Percentiles rank a stretch among this genome's conserved stretches.
These are phyloP conservation scores for Bruguiera parviflora DNA, from an alignment of 345 rosid genomes.

Conservation along the genomic window DNA sequence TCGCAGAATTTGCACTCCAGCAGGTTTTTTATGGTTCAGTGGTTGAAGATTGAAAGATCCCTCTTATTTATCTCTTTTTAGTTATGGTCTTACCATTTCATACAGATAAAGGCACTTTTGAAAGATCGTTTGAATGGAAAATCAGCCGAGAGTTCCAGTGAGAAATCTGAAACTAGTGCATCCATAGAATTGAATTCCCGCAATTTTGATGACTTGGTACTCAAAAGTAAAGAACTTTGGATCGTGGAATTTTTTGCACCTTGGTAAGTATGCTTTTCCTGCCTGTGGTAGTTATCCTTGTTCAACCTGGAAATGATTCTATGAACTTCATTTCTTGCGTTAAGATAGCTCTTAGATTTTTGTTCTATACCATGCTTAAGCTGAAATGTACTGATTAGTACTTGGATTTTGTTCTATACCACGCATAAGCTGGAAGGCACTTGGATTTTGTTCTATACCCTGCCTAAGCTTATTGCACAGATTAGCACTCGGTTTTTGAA, in stretches of 20 bases:
- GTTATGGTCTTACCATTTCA: conserved; percentile 8
- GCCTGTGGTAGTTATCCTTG: conserved; percentile 1
- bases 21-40: conserved; percentile 49
- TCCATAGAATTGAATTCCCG: conserved; percentile 69
- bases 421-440: background rate
- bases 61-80: background rate
- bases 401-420: background rate
- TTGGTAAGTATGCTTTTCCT: conserved; percentile 48
- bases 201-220: conserved; percentile 83
- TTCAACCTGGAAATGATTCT: background rate
- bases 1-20: conserved; percentile 60
- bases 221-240: conserved; percentile 91
- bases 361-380: background rate
- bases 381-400: too few relatives aligned
- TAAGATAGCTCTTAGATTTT: too few relatives aligned
- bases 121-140: conserved; percentile 83
- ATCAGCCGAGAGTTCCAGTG: conserved; percentile 71
- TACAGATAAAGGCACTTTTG: conserved; percentile 70
- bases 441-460: background rate
- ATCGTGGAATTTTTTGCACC: conserved; percentile 95
- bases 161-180: conserved; percentile 69
- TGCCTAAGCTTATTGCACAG: background rate
- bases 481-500: too few relatives aligned
- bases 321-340: background rate
- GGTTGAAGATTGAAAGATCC: background rate